Evolutionary conservation across 2,329 filamentous ascomycete species (phyloP).

Genomic region (Colletotrichum sp.): DNA sequence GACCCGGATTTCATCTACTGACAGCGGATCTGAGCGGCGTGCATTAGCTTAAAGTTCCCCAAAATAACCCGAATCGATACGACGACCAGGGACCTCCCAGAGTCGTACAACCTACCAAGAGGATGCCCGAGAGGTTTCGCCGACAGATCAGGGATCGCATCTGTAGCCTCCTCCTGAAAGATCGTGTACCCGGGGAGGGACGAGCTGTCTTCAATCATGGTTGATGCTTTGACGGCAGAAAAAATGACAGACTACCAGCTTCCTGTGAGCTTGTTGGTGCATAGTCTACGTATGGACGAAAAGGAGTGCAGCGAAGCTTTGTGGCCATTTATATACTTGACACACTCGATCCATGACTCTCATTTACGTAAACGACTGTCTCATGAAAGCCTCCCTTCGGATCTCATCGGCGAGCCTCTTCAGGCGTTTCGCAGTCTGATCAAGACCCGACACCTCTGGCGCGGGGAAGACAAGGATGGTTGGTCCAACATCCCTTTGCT

Average conservation of each 20-base stretch:
- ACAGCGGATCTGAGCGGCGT: constrained; percentile 52
- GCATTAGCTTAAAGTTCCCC: neutral
- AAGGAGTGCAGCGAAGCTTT: neutral
- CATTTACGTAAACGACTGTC: constrained; percentile 26
- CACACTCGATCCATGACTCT: neutral
- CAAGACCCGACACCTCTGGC: neutral
- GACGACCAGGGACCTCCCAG: neutral
- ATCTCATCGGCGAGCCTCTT: neutral
- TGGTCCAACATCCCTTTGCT: neutral
- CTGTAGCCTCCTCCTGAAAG: constrained; percentile 46
- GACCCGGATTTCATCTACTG: constrained; percentile 56
- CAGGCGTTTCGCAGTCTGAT: neutral
- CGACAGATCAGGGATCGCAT: constrained; percentile 37
- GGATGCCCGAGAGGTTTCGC: constrained; percentile 38
- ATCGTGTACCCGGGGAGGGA: constrained; percentile 51
- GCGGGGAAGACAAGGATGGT: neutral
- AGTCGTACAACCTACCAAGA: constrained; percentile 31
- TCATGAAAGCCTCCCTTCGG: constrained; percentile 20
- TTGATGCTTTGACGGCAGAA: constrained; percentile 18
- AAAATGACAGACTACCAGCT: neutral
- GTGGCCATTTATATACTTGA: neutral
- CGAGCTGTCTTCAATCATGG: constrained; percentile 46
- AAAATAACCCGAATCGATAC: neutral
- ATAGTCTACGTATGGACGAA: neutral
- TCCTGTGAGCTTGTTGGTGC: neutral